Base-by-base conservation (phyloP, 345 rosid genomes). In the Eucalyptus virginea region DNA sequence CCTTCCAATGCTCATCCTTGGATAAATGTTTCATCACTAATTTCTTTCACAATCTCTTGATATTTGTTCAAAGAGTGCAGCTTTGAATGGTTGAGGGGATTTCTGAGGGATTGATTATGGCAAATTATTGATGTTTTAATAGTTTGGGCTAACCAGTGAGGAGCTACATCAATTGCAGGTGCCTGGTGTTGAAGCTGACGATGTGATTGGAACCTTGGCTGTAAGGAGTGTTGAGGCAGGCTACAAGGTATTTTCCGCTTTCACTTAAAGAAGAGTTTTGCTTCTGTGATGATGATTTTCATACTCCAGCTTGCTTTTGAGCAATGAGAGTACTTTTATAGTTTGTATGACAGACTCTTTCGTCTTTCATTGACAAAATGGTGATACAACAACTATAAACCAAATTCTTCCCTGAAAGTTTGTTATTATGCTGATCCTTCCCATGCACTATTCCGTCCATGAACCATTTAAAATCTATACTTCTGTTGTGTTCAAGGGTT, bases 171-270 rank as follows among this genome's bases (percentile, higher is more conserved):
- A 58, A 93, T 90, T 92, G 88, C 93, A 98, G 99, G 97, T 97
- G 89, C 97, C 98, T 67, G 99, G 99, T 87, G 99, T 98, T 89
- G 99, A 98, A 95, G 99, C 99, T 85, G 99, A 97, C 91, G 99
- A 98, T 89, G 99, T 98, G 88, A 96, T 98, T 90, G 99, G 99
- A 88, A 97, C 99, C 40, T 90, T 98, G 94, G 99, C 98, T 88
- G 87, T 90, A 56, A 96, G 96, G 93, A 97, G 98, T 94, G 95
- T 97, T 87, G 95, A 93, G 88, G 94, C 92, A 56, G 99, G 99
- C 65, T 96, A 92, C 91, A 97, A 95, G 97, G 98, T 98, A 40
- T 56, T 44, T 42, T 50, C 47, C 8, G 5, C 34, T 48, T 77
- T 88, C 44, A 65, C 48, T 87, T 54, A 21, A 49, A 86, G 88